Evolutionary conservation across 2,329 filamentous ascomycete genomes (phyloP), one percentile per base, ranked within the genome.

Genomic region (Pochonia chlamydosporia): DNA sequence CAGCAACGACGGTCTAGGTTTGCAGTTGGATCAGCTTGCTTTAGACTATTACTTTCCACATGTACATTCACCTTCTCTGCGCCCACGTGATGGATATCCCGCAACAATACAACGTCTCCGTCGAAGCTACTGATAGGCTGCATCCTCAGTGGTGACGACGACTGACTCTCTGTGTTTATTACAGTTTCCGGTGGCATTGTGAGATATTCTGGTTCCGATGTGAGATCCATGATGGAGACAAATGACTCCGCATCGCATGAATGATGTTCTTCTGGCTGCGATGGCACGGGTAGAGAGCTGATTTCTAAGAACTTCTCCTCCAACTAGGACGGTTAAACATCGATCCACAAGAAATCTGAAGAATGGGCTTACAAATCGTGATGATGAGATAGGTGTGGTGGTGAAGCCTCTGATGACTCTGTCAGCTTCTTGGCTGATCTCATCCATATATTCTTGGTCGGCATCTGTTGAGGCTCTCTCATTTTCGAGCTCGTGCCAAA

Each of bases 401-500:
- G 24, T 31, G n/a, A 45, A n/a, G 20, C 23, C 6, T 20, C 33
- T n/a, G 16, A 33, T 9, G 11, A 6, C 26, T 16, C 23, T 20
- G 13, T 25, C 23, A 5, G 25, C 43, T 23, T 48, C 20, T 35
- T 37, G 20, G 8, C 42, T n/a, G 7, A 48, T 20, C n/a, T 43
- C 8, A 35, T 43, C 30, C 18, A 51, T 24, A 40, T 43, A 40
- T 28, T n/a, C n/a, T 39, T 51, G 31, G 23, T 39, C 31, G 3
- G 42, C 25, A 6, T 23, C 24, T 10, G 10, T 14, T 28, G 25
- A 23, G 20, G 4, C 6, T 21, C 11, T 42, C n/a, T 48, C 43
- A 24, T 45, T 43, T 40, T 43, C 43, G 18, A 51, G 40, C 26
- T 48, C 40, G 25, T 51, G 46, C 20, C 44, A 25, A 30, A 51